Percentiles rank a stretch among this genome's conserved stretches.
phyloP scores from a whole-genome alignment of 768 basidiomycete genomes.

The Mycena latifolia region DNA sequence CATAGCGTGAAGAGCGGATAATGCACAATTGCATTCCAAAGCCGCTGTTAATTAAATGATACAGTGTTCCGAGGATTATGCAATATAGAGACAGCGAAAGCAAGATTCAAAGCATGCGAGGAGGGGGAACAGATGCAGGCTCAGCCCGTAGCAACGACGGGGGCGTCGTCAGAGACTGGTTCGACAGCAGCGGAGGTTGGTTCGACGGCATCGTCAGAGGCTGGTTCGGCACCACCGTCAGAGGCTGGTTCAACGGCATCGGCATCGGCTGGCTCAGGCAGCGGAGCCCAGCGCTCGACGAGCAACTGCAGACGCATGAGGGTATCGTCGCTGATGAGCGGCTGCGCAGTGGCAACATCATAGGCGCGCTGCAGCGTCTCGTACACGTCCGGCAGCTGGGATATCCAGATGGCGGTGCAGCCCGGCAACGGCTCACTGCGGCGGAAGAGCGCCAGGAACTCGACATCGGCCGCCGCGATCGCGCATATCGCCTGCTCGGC shows the following conservation, averaged over 20 bases:
- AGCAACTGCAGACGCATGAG: constrained; percentile 7
- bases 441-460: constrained; percentile 21
- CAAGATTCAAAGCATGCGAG: constrained; percentile 3
- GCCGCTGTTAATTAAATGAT: constrained; percentile 4
- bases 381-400: constrained; percentile 25
- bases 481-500: constrained; percentile 9
- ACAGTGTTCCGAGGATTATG: neutral
- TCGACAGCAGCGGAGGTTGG: too few relatives aligned
- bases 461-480: constrained; percentile 4
- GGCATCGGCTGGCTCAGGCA: constrained; percentile 4
- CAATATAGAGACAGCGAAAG: constrained; percentile 15
- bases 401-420: constrained; percentile 21
- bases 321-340: constrained; percentile 12
- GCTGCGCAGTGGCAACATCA: neutral
- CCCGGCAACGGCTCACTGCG: constrained; percentile 19
- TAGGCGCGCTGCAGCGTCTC: constrained; percentile 15
- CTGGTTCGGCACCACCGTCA: too few relatives aligned
- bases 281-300: constrained; percentile 28
- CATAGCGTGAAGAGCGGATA: too few relatives aligned
- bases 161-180: too few relatives aligned
- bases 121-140: too few relatives aligned
- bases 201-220: too few relatives aligned
- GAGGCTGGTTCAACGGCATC: too few relatives aligned
- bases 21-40: too few relatives aligned
- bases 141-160: neutral